Evolutionary conservation across 2,329 filamentous ascomycete species (phyloP).

Genomic region (Arthrobotrys sphaeroides): DNA sequence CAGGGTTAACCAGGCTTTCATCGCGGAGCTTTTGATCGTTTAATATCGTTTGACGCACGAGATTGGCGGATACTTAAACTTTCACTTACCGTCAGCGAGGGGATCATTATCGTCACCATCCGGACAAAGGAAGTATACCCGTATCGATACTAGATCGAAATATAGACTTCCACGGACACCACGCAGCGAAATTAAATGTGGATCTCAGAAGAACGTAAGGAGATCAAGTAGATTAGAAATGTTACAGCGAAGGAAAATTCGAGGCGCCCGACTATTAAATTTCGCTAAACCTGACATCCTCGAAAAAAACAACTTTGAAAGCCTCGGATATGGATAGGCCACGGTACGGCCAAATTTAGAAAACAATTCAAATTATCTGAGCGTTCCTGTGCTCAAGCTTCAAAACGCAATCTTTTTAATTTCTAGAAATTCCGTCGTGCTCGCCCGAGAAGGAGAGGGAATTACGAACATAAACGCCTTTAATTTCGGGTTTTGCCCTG

Average conservation of each 20-base stretch:
- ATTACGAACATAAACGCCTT: slow-evolving; percentile 16
- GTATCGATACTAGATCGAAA: slow-evolving; percentile 52
- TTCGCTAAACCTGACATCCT: slow-evolving; percentile 8
- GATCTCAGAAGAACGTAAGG: slow-evolving; percentile 9
- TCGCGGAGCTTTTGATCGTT: slow-evolving; percentile 41
- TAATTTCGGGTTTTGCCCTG: slow-evolving; percentile 29
- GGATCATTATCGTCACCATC: slow-evolving; percentile 27
- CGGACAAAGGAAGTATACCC: slow-evolving; percentile 26
- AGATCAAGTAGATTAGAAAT: neutral
- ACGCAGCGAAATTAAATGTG: slow-evolving; percentile 38
- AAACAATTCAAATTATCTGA: slow-evolving; percentile 10
- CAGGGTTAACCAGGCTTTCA: slow-evolving; percentile 33
- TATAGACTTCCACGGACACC: neutral
- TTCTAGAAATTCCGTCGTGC: slow-evolving; percentile 6
- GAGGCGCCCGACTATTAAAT: neutral
- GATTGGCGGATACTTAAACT: slow-evolving; percentile 51
- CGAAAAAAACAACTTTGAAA: neutral
- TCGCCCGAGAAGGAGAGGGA: slow-evolving; percentile 3
- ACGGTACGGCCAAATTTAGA: neutral
- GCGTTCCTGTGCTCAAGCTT: slow-evolving; percentile 12
- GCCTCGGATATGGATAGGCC: neutral
- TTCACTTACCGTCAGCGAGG: slow-evolving; percentile 37
- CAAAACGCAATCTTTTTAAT: slow-evolving; percentile 19
- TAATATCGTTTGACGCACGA: slow-evolving; percentile 30
- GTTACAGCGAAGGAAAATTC: neutral